Conservation (phyloP, 352 stramenopile genomes). For the Poterioochromonas sp. region DNA sequence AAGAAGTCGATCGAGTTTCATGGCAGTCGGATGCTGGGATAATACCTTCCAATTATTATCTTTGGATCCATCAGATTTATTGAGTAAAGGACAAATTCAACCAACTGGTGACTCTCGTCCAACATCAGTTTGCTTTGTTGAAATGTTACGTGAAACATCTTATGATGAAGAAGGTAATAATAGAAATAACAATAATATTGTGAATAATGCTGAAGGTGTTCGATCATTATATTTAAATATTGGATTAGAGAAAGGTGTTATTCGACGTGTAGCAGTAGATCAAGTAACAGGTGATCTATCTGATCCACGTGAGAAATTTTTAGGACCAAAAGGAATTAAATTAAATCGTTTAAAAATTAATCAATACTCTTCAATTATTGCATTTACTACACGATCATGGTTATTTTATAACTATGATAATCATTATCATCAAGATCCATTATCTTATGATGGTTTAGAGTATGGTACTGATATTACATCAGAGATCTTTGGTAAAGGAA, state of each 20-base stretch:
- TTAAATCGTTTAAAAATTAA: conserved; percentile 81
- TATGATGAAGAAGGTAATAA: conserved; percentile 22
- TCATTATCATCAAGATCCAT: conserved; percentile 75
- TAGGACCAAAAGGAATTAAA: conserved; percentile 77
- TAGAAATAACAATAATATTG: conserved; percentile 32
- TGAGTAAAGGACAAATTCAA: conserved; percentile 39
- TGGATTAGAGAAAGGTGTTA: conserved; percentile 86
- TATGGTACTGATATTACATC: conserved; percentile 89
- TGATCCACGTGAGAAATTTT: conserved; percentile 45
- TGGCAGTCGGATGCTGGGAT: conserved; percentile 81
- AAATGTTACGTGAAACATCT: background rate
- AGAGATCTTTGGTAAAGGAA: conserved; percentile 83
- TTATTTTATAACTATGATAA: conserved; percentile 84
- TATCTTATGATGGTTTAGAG: conserved; percentile 88
- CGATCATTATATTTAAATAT: conserved; percentile 52
- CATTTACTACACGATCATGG: conserved; percentile 88
- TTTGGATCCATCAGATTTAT: conserved; percentile 78
- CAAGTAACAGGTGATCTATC: conserved; percentile 56
- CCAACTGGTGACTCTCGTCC: background rate
- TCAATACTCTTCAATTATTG: conserved; percentile 64
- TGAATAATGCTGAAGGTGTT: conserved; percentile 34
- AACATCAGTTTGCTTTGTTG: background rate
- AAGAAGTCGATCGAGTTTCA: conserved; percentile 60
- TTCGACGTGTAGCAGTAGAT: conserved; percentile 79
- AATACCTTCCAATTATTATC: conserved; percentile 79